phyloP scores from a whole-genome alignment of 2,329 filamentous ascomycete species.

The Fusarium falciforme region DNA sequence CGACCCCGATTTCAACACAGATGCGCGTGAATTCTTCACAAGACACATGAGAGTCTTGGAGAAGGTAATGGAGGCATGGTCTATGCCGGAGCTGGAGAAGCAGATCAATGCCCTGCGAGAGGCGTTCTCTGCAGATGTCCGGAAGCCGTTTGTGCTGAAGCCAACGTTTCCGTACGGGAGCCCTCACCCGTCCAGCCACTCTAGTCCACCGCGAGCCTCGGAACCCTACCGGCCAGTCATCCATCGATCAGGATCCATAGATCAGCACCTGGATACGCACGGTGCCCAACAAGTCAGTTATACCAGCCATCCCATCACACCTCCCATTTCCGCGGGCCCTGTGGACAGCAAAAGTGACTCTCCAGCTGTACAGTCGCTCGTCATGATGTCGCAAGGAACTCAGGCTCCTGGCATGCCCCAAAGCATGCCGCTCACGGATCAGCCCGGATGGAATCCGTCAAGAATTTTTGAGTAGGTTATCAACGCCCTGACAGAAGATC shows the following conservation, averaged over 20 bases:
- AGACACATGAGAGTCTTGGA: constrained; percentile 95
- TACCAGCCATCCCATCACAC: constrained; percentile 78
- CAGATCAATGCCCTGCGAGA: constrained; percentile 90
- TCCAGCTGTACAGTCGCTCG: constrained; percentile 76
- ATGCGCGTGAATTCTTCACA: constrained; percentile 89
- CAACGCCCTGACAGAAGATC: no score
- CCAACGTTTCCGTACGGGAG: constrained; percentile 88
- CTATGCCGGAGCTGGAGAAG: constrained; percentile 88
- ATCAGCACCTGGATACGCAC: constrained; percentile 65
- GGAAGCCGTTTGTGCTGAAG: constrained; percentile 89
- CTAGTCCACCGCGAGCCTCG: constrained; percentile 71
- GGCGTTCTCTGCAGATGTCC: constrained; percentile 88
- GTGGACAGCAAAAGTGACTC: constrained; percentile 83
- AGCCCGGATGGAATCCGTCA: constrained; percentile 83
- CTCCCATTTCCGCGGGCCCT: constrained; percentile 79
- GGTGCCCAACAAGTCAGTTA: constrained; percentile 74
- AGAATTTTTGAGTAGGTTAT: constrained; percentile 89
- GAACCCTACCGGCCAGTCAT: constrained; percentile 61
- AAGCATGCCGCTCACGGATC: constrained; percentile 71
- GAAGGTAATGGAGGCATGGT: constrained; percentile 83
- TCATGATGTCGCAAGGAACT: constrained; percentile 74
- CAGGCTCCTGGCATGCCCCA: constrained; percentile 64
- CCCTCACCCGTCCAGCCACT: constrained; percentile 72
- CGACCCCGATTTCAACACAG: constrained; percentile 85
- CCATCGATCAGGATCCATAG: constrained; percentile 61